phyloP scores from a whole-genome alignment of 73 alveolate species.

The Loxodes magnus region DNA sequence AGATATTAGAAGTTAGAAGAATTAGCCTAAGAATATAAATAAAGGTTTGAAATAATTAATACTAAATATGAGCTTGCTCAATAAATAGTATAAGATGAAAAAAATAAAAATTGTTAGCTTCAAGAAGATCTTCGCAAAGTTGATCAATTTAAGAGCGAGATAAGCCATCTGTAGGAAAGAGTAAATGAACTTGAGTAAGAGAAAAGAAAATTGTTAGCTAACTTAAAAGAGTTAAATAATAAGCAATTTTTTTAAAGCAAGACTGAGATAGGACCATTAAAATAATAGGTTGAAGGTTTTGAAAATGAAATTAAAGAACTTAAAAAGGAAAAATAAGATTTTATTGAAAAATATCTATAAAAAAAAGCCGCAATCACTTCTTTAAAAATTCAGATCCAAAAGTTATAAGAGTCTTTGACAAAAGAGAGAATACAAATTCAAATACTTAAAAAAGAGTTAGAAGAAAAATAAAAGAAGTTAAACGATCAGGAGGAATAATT shows the following conservation, averaged over 20 bases:
- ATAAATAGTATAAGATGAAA: too few relatives aligned
- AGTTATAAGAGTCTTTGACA: conserved; percentile 11
- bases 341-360: conserved; percentile 9
- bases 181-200: conserved; percentile 5
- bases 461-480: conserved; percentile 12
- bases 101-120: too few relatives aligned
- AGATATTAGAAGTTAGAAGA: too few relatives aligned
- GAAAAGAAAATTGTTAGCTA: neutral
- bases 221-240: neutral
- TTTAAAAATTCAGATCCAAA: conserved; percentile 23
- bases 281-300: too few relatives aligned
- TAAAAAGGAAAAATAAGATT: conserved; percentile 3
- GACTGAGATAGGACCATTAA: neutral
- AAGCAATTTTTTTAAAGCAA: conserved; percentile 5
- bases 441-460: conserved; percentile 18
- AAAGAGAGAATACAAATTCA: conserved; percentile 21
- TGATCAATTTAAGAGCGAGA: neutral
- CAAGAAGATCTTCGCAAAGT: too few relatives aligned
- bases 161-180: neutral
- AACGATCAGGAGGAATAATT: conserved; percentile 28
- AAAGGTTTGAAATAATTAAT: too few relatives aligned
- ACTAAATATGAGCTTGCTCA: too few relatives aligned
- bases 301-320: conserved; percentile 6
- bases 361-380: conserved; percentile 20
- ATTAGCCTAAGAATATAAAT: too few relatives aligned